Base-by-base conservation (phyloP, 768 basidiomycete genomes). In the Boletus pseudo-olivaceus region DNA sequence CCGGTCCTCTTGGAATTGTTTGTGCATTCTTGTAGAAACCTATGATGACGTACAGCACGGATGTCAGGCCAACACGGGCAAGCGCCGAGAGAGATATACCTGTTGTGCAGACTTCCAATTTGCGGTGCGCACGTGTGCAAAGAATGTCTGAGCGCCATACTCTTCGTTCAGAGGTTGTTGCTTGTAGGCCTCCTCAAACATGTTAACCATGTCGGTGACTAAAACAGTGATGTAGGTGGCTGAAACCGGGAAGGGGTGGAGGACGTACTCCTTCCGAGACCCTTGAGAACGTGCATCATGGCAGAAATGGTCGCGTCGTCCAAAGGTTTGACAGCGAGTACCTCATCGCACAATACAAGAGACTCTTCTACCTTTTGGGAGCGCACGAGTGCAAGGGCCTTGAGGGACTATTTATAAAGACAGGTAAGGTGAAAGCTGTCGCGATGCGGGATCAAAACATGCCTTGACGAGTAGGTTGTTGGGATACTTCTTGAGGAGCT, bases 21-120 rank as follows among this genome's bases (percentile, higher is more conserved):
- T 93, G 75, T 85, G 79, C 82, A 93, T 83, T 64, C 83, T 85
- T 5, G 86, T 86, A 20, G 90, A 84, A 52, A 91, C 77, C 90
- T 93, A 47, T 51, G 40, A 53, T 44, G 39, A 12, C 4, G 30
- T 10, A 53, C 11, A 29, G 20, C 42, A 34, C 5, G 34, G 15
- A 52, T 43, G 51, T 55, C 23, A 57, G 40, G 34, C 29, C 3
- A 37, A 46, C 54, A 49, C 20, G 29, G 34, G 27, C 47, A 48
- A 51, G 19, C n/a, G 26, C 0, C 0, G 9, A 33, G 53, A 33
- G 53, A 26, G n/a, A 58, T 67, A 52, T 62, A 88, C 90, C 76
- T 87, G 85, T 67, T 93, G 92, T 23, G 88, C 90, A 42, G 84
- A 80, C 69, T 92, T 93, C 92, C 92, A 93, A 59, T 88, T 84